phyloP scores from a whole-genome alignment of 345 rosid species.

The Erucastrum elatum region DNA sequence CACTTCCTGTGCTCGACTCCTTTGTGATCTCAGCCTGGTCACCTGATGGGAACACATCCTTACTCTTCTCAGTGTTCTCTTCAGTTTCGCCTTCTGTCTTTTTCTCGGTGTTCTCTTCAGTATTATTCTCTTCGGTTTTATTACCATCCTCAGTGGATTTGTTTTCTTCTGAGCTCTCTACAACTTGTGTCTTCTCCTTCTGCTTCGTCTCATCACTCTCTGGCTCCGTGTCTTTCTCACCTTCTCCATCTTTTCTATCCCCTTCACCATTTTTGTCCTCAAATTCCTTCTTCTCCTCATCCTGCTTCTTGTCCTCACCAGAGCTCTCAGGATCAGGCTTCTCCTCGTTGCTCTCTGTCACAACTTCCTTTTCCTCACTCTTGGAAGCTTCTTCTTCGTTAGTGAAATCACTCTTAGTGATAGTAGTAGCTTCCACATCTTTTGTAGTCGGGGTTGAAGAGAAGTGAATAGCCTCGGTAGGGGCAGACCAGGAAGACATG shows the following conservation, averaged over 20 bases:
- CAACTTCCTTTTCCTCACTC: constrained; percentile 43
- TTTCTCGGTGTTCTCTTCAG: constrained; percentile 38
- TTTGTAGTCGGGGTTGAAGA: constrained; percentile 20
- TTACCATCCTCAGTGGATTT: constrained; percentile 33
- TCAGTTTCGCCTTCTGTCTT: constrained; percentile 32
- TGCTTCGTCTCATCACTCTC: constrained; percentile 36
- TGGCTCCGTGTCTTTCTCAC: constrained; percentile 32
- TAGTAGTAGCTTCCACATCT: constrained; percentile 41
- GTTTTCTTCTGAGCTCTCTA: constrained; percentile 43
- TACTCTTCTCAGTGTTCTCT: constrained; percentile 39
- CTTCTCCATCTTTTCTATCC: constrained; percentile 35
- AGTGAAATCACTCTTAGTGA: constrained; percentile 35
- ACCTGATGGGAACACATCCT: constrained; percentile 48
- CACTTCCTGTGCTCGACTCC: constrained; percentile 61
- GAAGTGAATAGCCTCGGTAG: constrained; percentile 42
- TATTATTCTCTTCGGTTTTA: constrained; percentile 25
- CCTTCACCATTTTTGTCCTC: constrained; percentile 49
- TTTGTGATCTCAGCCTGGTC: constrained; percentile 64
- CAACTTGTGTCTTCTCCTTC: constrained; percentile 38
- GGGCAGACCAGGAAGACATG: constrained; percentile 68
- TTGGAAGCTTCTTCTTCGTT: constrained; percentile 34
- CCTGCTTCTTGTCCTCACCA: constrained; percentile 39
- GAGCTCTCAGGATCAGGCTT: constrained; percentile 38
- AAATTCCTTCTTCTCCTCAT: constrained; percentile 34
- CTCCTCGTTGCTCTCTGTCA: constrained; percentile 37